Base-by-base conservation (phyloP, 805 yeast species). In the Pichia occidentalis region DNA sequence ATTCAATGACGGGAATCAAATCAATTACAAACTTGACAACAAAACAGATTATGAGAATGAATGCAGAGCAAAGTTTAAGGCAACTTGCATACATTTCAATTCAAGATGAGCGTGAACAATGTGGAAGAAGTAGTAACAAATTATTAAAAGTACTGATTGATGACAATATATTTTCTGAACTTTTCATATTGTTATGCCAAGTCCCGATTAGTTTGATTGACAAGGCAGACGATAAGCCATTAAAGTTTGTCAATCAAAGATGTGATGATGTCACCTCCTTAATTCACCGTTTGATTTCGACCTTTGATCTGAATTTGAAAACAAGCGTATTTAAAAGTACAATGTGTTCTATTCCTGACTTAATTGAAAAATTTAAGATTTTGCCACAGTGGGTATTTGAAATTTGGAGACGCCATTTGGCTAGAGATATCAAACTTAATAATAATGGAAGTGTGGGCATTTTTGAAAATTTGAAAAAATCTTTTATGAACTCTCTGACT, bases 1-100 rank as follows among this genome's bases (percentile, higher is more conserved):
- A 68, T 12, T 66, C 76, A 9, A 85, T 85, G 80, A 85, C 88
- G 23, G 97, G 97, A 10, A 73, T 88, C 28, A 80, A 77, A 46
- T 69, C 78, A 28, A 71, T 75, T 23, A 68, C 79, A 10, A 84
- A 87, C 49, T 65, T 87, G 24, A 79, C 86, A 0, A 57, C 70
- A 4, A 65, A 66, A 17, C 95, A 84, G 52, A 69, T 86, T 20
- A 66, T 74, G 33, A 67, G 77, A 61, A 59, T 86, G 26, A 80
- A 80, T 44, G 73, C 84, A 24, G 87, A 82, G 2, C 58, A 67
- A 1, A 61, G 74, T n/a, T 56, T 87, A 40, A 74, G 72, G 39
- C 62, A 64, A 31, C 49, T 71, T 2, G 82, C 78, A 0, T 74
- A 77, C 46, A 57, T 62, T 32, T 70, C 78, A 4, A 79, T 85